Base-by-base conservation (phyloP, 768 basidiomycete species). In the Phanerodontia chrysosporium region DNA sequence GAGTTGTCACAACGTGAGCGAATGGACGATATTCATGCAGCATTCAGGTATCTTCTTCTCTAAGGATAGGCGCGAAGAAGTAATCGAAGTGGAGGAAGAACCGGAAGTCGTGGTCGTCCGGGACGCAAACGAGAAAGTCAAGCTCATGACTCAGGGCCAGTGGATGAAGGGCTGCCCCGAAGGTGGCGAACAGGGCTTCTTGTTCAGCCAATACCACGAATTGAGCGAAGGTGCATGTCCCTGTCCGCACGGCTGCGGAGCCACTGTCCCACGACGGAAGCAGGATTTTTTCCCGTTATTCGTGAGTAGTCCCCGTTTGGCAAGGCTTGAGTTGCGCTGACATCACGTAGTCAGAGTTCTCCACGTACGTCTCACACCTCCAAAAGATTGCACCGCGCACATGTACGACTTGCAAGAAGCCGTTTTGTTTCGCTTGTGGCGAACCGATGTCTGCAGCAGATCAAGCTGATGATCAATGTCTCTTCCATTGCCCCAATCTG, bases 131-230 rank as follows among this genome's bases (percentile, higher is more conserved):
- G 80, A 83, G 57, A 72, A 72, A 18, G 78, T 85, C 30, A 83
- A 83, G 63, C 74, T 95, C 42, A 85, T 96, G 82, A 86, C 86
- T 22, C 90, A 92, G 72, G 92, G 91, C 27, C 87, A 95, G 68
- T 97, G 93, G 93, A 97, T 97, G 95, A 92, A 90, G 70, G 95
- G 95, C 21, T 97, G 95, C 72, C 94, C 95, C 0, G 94, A 96
- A 71, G 92, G 90, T 53, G 86, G 87, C 66, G 94, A 97, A 71
- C 94, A 97, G 68, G 84, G 84, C 59, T 90, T 89, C 74, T 76
- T 97, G 53, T 97, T 97, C 74, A 82, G 85, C 62, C 80, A 94
- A 29, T 95, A 94, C 71, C 82, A 85, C 49, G 81, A 89, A 63
- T 78, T 95, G 53, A 81, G 79, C 64, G 80, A 81, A 53, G 84